phyloP scores from a whole-genome alignment of 768 basidiomycete species.

The Mycena maculata region DNA sequence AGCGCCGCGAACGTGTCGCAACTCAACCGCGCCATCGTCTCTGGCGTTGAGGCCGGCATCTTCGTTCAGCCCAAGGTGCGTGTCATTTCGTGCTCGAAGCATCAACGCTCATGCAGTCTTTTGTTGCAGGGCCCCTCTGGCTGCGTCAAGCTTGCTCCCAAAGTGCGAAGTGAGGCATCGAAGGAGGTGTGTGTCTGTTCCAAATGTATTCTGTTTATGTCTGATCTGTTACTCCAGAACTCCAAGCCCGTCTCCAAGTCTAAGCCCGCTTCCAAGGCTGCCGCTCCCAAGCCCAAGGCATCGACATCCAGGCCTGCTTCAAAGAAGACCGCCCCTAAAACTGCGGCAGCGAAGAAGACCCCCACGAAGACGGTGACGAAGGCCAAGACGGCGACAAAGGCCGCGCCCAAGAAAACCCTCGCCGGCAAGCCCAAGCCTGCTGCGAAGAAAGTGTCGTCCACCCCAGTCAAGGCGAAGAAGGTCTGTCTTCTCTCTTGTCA shows the following conservation, averaged over 20 bases:
- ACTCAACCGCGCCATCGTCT: constrained; percentile 78
- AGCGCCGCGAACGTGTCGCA: constrained; percentile 74
- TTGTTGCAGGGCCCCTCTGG: constrained; percentile 58
- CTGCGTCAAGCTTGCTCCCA: constrained; percentile 74
- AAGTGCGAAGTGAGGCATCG: constrained; percentile 40
- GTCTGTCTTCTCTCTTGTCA: background rate
- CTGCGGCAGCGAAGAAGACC: background rate
- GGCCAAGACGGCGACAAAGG: constrained; percentile 13
- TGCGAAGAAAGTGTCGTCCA: constrained; percentile 30
- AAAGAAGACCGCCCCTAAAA: constrained; percentile 1
- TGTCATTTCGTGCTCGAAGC: background rate
- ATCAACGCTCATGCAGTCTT: background rate
- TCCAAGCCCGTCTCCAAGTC: constrained; percentile 22
- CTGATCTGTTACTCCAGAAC: constrained; percentile 8
- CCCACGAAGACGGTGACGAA: constrained; percentile 12
- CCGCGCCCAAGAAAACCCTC: constrained; percentile 17
- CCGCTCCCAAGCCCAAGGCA: constrained; percentile 11
- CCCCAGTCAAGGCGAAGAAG: constrained; percentile 28
- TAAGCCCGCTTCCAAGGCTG: constrained; percentile 16
- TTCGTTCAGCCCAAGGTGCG: constrained; percentile 50
- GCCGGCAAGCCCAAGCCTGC: constrained; percentile 25
- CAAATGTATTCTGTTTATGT: background rate
- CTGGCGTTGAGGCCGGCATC: constrained; percentile 66
- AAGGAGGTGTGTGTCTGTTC: constrained; percentile 26
- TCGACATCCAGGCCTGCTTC: background rate